Evolutionary conservation across 179 eudicot species (phyloP).

Genomic region (Carnegiea gigantea): DNA sequence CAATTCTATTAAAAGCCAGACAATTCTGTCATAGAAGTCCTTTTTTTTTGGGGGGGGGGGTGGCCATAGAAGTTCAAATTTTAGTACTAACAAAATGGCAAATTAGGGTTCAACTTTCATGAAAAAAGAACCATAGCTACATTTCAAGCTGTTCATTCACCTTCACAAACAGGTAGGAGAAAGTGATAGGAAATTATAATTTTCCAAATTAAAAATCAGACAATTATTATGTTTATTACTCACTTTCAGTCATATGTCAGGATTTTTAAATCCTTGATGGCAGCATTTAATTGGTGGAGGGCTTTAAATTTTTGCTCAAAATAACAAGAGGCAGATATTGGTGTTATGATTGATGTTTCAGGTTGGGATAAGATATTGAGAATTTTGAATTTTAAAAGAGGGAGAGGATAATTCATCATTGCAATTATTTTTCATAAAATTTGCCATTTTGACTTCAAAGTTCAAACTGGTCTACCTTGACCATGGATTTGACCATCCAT

Average conservation of each 20-base stretch:
- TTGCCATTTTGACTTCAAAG: background rate
- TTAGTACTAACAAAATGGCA: too few relatives aligned
- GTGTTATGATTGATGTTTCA: background rate
- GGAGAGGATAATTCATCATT: background rate
- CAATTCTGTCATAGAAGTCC: too few relatives aligned
- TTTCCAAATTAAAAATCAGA: background rate
- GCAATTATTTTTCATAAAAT: background rate
- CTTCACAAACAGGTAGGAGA: too few relatives aligned
- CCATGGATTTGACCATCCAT: background rate
- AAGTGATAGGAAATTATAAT: too few relatives aligned
- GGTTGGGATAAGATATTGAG: background rate
- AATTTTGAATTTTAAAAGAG: background rate
- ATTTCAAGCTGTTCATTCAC: too few relatives aligned
- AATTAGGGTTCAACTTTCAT: background rate
- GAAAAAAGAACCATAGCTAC: too few relatives aligned
- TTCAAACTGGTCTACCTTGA: background rate
- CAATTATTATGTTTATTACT: background rate
- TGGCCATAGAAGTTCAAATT: too few relatives aligned
- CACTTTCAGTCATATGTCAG: background rate
- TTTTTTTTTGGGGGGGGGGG: too few relatives aligned
- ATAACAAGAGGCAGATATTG: too few relatives aligned
- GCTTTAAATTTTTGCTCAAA: background rate
- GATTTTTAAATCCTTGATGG: background rate
- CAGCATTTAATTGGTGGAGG: background rate
- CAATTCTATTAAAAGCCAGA: too few relatives aligned